Percentiles rank a stretch among this genome's conserved stretches.
phyloP scores from a whole-genome alignment of 2,329 filamentous ascomycete species.

The Leptoxyphium fumago region DNA sequence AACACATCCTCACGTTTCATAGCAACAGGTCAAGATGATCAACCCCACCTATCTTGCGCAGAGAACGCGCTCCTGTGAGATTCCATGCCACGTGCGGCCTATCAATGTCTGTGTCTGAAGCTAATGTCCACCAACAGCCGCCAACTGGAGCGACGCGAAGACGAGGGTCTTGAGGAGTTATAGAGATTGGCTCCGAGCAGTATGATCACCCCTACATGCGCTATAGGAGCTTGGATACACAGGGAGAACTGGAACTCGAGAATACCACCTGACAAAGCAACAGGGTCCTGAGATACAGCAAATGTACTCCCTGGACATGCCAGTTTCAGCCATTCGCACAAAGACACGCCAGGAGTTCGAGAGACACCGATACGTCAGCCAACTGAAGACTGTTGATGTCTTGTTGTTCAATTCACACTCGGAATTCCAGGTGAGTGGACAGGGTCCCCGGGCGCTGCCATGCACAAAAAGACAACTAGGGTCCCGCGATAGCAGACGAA shows the following conservation, averaged over 20 bases:
- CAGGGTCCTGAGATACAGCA: slow-evolving; percentile 93
- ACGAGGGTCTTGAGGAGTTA: slow-evolving; percentile 77
- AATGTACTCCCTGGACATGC: slow-evolving; percentile 89
- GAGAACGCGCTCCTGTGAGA: slow-evolving; percentile 37
- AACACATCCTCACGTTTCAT: too few relatives aligned
- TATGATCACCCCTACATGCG: slow-evolving; percentile 29
- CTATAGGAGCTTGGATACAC: neutral
- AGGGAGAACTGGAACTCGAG: neutral
- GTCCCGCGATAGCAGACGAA: too few relatives aligned
- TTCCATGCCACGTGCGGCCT: too few relatives aligned
- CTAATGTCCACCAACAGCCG: slow-evolving; percentile 40
- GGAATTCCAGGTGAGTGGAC: slow-evolving; percentile 67
- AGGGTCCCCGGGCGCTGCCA: too few relatives aligned
- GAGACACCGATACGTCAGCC: slow-evolving; percentile 81
- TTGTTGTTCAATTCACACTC: slow-evolving; percentile 79
- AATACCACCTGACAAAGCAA: slow-evolving; percentile 3
- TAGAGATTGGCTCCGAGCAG: slow-evolving; percentile 88
- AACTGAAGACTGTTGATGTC: slow-evolving; percentile 77
- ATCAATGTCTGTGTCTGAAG: too few relatives aligned
- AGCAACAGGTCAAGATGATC: slow-evolving; percentile 40
- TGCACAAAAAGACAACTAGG: too few relatives aligned
- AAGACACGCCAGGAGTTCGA: slow-evolving; percentile 96
- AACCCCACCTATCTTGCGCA: slow-evolving; percentile 77
- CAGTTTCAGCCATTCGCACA: slow-evolving; percentile 74
- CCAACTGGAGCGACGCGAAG: slow-evolving; percentile 81